Conservation (phyloP, 495 filamentous ascomycete species). For the Rostrohypoxylon terebratum region DNA sequence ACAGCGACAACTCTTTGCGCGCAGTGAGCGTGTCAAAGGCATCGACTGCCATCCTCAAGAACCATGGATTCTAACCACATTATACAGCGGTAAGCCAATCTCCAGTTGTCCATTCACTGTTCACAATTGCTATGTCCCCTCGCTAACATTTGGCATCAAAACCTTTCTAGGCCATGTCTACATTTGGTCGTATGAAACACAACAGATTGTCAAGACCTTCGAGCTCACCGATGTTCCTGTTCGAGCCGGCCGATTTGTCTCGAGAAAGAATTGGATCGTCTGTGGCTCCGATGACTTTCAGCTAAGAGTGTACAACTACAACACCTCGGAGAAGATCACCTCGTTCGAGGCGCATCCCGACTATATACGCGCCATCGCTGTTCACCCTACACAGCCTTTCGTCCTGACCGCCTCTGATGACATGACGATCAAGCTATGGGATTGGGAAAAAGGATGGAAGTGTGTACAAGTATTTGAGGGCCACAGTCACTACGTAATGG, state of each 20-base stretch:
- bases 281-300: conserved; percentile 99
- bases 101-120: background rate
- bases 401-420: conserved; percentile 98
- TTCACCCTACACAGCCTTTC: conserved; percentile 97
- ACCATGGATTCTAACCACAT: conserved; percentile 96
- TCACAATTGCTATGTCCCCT: background rate
- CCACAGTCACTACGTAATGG: conserved; percentile 99
- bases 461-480: conserved; percentile 98
- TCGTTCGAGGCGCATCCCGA: conserved; percentile 98
- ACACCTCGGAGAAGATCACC: conserved; percentile 98
- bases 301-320: conserved; percentile 95
- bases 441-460: conserved; percentile 99
- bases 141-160: conserved; percentile 27
- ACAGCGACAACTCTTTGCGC: conserved; percentile 83
- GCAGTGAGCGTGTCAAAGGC: conserved; percentile 93
- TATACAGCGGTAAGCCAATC: conserved; percentile 82
- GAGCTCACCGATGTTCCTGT: conserved; percentile 99
- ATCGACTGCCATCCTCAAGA: conserved; percentile 97
- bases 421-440: conserved; percentile 99
- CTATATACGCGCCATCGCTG: conserved; percentile 96
- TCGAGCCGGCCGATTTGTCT: conserved; percentile 94
- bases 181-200: conserved; percentile 99
- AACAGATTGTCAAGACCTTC: conserved; percentile 98
- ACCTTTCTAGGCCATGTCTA: conserved; percentile 83
- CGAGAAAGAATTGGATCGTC: conserved; percentile 99